Percentiles rank a stretch among this genome's conserved stretches.
Evolutionary conservation across 139 green algal genomes (phyloP).

Genomic region (Raphidocelis subcapitata): DNA sequence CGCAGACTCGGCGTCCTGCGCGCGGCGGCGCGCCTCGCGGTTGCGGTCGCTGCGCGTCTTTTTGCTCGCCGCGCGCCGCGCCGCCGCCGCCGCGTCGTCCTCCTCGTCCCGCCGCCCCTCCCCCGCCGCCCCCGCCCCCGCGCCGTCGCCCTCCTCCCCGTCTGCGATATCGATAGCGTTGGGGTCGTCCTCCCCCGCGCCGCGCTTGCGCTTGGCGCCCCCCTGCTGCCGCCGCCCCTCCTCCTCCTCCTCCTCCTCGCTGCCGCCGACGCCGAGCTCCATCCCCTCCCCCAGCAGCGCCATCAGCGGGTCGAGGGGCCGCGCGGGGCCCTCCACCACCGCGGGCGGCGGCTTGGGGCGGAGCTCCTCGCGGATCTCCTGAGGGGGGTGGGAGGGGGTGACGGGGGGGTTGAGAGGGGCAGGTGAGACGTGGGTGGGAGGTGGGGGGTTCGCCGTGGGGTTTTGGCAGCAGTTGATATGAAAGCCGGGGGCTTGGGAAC

Average conservation of each 20-base stretch:
- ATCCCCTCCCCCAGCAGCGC: constrained; percentile 40
- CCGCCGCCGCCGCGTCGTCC: constrained; percentile 4
- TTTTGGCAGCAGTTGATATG: too few relatives aligned
- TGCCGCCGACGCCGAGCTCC: constrained; percentile 22
- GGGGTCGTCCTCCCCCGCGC: background rate
- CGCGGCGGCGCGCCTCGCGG: constrained; percentile 33
- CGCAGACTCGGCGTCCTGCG: constrained; percentile 31
- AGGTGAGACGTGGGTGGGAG: too few relatives aligned
- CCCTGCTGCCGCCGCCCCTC: background rate
- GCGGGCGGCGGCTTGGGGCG: constrained; percentile 11
- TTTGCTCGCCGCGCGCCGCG: constrained; percentile 21
- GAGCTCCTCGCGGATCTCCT: constrained; percentile 36
- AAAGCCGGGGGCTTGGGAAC: too few relatives aligned
- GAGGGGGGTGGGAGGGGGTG: too few relatives aligned
- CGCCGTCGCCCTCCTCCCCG: constrained; percentile 23
- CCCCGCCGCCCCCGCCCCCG: background rate
- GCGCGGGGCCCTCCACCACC: constrained; percentile 25
- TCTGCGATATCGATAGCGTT: constrained; percentile 2
- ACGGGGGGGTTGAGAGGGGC: too few relatives aligned
- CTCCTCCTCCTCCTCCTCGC: constrained; percentile 39
- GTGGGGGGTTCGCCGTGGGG: too few relatives aligned
- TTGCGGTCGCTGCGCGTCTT: constrained; percentile 59
- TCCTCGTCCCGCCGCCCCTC: background rate
- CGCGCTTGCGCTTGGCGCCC: background rate
- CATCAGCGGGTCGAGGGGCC: constrained; percentile 23